phyloP scores from a whole-genome alignment of 2,329 filamentous ascomycete genomes.

The Ophiostoma montium region DNA sequence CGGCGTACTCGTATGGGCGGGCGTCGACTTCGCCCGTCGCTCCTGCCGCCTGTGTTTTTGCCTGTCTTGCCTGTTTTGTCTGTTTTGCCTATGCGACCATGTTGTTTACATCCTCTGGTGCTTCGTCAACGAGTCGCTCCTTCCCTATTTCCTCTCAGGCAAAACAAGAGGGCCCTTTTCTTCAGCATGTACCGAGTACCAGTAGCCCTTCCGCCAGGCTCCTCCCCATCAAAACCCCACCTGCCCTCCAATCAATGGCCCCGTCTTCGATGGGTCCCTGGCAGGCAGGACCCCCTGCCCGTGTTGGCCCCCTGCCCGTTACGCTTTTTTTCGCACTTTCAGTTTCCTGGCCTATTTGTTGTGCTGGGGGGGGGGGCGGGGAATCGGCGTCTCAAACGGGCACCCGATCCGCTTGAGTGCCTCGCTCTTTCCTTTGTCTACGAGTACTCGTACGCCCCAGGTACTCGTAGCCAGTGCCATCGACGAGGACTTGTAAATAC shows the following conservation, averaged over 20 bases:
- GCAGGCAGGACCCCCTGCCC: too few species aligned
- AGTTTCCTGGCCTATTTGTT: not conserved
- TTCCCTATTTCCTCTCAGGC: not conserved
- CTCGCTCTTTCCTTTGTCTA: not conserved
- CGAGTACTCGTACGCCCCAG: too few species aligned
- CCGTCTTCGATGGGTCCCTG: constrained; percentile 7
- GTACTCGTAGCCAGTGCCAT: not conserved
- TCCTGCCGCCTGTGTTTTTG: not conserved
- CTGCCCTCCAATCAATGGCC: constrained; percentile 10
- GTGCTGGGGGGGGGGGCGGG: not conserved
- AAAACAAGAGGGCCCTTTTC: not conserved
- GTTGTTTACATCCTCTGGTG: not conserved
- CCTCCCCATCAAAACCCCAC: constrained; percentile 7
- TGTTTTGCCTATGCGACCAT: not conserved
- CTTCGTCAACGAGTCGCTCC: not conserved
- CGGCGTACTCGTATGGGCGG: too few species aligned
- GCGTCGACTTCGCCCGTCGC: not conserved
- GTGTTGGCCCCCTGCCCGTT: constrained; percentile 11
- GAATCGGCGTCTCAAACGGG: not conserved
- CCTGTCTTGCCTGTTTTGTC: not conserved
- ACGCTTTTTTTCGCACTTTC: not conserved
- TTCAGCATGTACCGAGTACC: not conserved
- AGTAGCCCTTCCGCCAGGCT: too few species aligned
- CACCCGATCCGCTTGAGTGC: constrained; percentile 1
- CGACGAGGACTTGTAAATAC: not conserved